Percentiles rank a stretch among this genome's conserved stretches.
These are phyloP conservation scores for Solanum hybrid DNA, from an alignment of 305 asterid genomes.

Conservation along the genomic window DNA sequence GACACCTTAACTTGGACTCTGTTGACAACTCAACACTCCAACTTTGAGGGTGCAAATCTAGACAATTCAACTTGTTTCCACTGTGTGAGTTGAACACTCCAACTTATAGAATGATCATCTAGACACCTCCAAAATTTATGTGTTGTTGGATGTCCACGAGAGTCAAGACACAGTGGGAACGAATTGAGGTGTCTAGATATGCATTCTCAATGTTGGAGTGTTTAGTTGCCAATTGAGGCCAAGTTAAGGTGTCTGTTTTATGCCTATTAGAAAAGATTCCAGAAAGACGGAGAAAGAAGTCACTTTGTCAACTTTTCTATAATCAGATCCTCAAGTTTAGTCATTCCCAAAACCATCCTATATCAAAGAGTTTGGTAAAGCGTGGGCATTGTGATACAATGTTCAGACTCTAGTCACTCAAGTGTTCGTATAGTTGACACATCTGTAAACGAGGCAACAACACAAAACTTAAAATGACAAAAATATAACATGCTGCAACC, in stretches of 20 bases:
- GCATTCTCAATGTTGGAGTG: background rate
- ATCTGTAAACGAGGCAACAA: background rate
- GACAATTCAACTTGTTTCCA: background rate
- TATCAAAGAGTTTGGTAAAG: background rate
- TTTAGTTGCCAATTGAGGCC: background rate
- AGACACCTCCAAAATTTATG: too few species aligned
- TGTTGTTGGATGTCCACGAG: too few species aligned
- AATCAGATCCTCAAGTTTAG: background rate
- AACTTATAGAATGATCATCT: too few species aligned
- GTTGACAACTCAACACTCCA: background rate
- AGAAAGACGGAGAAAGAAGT: background rate
- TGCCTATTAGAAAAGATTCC: background rate
- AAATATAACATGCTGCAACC: background rate
- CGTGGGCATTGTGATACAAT: background rate
- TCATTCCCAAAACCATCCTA: background rate
- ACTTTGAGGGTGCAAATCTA: background rate
- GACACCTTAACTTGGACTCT: background rate
- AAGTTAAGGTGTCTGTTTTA: background rate
- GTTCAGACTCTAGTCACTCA: background rate
- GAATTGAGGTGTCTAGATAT: background rate
- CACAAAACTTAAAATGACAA: background rate
- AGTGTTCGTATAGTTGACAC: background rate
- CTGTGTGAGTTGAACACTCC: background rate
- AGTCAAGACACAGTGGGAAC: background rate
- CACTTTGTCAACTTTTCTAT: background rate